Conservation (phyloP, 352 stramenopile species). For the Pythium folliculosum region DNA sequence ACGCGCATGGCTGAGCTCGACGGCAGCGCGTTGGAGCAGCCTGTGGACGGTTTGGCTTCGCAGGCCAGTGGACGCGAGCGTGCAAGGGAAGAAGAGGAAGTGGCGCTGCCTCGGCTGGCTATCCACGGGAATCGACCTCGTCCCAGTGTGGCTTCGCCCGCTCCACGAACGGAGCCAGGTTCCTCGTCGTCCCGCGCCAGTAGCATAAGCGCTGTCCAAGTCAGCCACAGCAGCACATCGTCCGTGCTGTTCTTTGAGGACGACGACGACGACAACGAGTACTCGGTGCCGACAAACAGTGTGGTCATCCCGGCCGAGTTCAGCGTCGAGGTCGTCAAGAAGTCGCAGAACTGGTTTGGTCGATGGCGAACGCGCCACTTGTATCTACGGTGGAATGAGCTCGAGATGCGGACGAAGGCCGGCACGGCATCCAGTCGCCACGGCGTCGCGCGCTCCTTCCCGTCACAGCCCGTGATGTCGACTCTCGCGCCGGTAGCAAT, state of each 20-base stretch:
- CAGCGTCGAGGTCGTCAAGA: constrained; percentile 57
- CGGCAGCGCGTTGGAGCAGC: constrained; percentile 35
- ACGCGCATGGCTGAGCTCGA: constrained; percentile 44
- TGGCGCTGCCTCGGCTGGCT: constrained; percentile 16
- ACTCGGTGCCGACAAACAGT: constrained; percentile 19
- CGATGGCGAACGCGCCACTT: constrained; percentile 53
- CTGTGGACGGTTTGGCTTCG: not conserved
- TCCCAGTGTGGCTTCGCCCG: not conserved
- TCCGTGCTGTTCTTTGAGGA: not conserved
- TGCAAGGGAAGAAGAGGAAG: constrained; percentile 3
- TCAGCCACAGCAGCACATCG: constrained; percentile 1
- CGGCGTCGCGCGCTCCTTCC: constrained; percentile 13
- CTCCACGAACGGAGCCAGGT: not conserved
- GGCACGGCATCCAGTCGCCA: constrained; percentile 25
- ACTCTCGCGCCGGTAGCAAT: not conserved
- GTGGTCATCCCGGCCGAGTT: constrained; percentile 45
- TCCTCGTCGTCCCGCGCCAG: not conserved
- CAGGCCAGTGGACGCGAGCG: not conserved
- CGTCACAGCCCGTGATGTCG: constrained; percentile 7
- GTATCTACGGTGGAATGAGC: constrained; percentile 49
- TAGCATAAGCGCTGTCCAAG: constrained; percentile 8
- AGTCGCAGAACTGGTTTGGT: constrained; percentile 66
- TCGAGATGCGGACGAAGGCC: constrained; percentile 50
- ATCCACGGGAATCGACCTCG: constrained; percentile 12
- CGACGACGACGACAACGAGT: constrained; percentile 6